phyloP scores from a whole-genome alignment of 129 eudicot species.

The carrot (Daucus carota) region DNA sequence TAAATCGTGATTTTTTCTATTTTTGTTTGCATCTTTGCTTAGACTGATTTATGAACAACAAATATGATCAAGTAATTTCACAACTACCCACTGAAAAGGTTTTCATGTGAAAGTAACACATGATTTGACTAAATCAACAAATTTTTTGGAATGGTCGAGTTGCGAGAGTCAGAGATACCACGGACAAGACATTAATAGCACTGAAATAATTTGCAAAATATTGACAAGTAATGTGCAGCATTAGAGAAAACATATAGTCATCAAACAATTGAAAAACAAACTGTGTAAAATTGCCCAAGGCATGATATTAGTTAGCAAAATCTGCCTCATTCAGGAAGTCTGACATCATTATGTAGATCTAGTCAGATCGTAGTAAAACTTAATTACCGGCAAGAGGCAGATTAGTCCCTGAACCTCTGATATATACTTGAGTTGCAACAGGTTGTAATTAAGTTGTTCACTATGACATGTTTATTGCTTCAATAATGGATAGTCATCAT shows the following conservation, averaged over 20 bases:
- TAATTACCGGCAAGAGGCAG: no score
- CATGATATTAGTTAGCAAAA: background rate
- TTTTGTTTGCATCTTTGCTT: background rate
- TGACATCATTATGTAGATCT: background rate
- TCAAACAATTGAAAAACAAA: background rate
- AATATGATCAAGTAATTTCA: background rate
- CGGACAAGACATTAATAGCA: background rate
- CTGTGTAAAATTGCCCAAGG: background rate
- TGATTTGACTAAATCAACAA: background rate
- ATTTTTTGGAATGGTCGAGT: slow-evolving; percentile 1
- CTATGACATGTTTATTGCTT: background rate
- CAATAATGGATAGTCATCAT: background rate
- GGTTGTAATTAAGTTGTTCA: background rate
- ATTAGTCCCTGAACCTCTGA: no score
- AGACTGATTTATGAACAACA: background rate
- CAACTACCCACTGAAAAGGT: background rate
- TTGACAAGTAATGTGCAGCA: background rate
- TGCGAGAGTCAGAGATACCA: slow-evolving; percentile 5
- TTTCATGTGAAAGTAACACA: background rate
- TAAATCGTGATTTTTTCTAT: background rate
- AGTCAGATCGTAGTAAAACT: no score
- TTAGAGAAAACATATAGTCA: background rate
- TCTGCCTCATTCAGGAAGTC: background rate
- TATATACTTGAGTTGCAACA: no score
- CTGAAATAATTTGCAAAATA: background rate